These are phyloP conservation scores for Zoysia pacifica DNA, from an alignment of 176 grass and related monocot genomes.

Conservation along the genomic window DNA sequence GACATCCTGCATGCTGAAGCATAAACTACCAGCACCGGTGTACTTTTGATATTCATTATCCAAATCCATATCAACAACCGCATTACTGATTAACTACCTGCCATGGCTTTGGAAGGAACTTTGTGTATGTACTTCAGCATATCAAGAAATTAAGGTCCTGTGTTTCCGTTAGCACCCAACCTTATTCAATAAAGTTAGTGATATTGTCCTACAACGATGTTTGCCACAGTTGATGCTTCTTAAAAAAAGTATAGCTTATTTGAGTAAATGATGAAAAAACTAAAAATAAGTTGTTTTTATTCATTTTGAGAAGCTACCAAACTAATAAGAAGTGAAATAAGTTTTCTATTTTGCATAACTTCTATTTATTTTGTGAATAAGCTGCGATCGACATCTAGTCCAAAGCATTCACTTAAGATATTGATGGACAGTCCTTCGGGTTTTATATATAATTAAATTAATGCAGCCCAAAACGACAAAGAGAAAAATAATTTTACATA, in stretches of 20 bases:
- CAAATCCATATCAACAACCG: not conserved
- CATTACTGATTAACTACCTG: conserved; percentile 7
- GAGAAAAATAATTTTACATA: not conserved
- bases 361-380: no score
- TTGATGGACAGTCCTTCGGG: not conserved
- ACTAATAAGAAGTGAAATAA: no score
- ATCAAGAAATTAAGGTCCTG: conserved; percentile 21
- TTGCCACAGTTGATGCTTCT: no score
- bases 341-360: no score
- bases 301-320: no score
- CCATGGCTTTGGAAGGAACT: conserved; percentile 25
- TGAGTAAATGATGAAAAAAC: no score
- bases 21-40: not conserved
- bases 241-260: no score
- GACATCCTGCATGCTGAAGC: conserved; percentile 23
- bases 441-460: not conserved
- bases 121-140: conserved; percentile 20
- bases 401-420: not conserved
- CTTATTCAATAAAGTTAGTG: conserved; percentile 1
- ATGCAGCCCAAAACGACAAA: not conserved
- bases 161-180: conserved; percentile 30
- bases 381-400: not conserved
- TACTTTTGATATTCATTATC: not conserved
- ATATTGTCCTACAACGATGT: not conserved
- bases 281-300: no score